phyloP scores from a whole-genome alignment of 2,329 filamentous ascomycete species.

The Cercospora sp. region DNA sequence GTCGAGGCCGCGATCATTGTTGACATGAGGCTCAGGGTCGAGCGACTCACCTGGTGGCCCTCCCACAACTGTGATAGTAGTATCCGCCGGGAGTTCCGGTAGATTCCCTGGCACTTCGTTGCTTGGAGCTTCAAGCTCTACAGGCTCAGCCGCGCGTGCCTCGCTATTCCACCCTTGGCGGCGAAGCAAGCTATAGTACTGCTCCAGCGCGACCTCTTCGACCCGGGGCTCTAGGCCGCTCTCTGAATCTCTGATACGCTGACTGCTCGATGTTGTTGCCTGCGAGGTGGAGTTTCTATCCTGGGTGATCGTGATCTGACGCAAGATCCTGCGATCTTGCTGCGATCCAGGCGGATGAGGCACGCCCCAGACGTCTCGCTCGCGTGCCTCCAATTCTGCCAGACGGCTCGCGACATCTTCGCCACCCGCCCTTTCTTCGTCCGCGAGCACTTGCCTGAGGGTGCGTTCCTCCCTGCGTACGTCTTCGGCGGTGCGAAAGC shows the following conservation, averaged over 20 bases:
- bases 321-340: neutral
- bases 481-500: conserved; percentile 47
- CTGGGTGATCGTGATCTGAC: conserved; percentile 13
- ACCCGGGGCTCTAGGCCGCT: neutral
- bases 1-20: conserved; percentile 27
- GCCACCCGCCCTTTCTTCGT: conserved; percentile 32
- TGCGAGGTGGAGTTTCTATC: neutral
- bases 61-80: neutral
- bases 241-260: neutral
- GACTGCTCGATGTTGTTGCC: neutral
- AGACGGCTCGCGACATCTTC: conserved; percentile 25
- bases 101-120: conserved; percentile 4
- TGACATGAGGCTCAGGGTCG: conserved; percentile 19
- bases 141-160: neutral
- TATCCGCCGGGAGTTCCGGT: neutral
- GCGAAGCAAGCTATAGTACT: conserved; percentile 36
- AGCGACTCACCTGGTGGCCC: conserved; percentile 25
- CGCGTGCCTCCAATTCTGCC: conserved; percentile 27
- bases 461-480: conserved; percentile 39
- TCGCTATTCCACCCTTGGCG: conserved; percentile 31
- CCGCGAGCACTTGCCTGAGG: conserved; percentile 36
- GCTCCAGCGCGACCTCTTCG: conserved; percentile 28
- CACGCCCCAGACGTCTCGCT: conserved; percentile 38
- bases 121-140: neutral
- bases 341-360: conserved; percentile 19